A percentile compares a stretch with the other conserved stretches of the same genome.
These are phyloP conservation scores for Coemansia guatemalensis DNA, from an alignment of 192 early-diverging fungal species.

Conservation along the genomic window DNA sequence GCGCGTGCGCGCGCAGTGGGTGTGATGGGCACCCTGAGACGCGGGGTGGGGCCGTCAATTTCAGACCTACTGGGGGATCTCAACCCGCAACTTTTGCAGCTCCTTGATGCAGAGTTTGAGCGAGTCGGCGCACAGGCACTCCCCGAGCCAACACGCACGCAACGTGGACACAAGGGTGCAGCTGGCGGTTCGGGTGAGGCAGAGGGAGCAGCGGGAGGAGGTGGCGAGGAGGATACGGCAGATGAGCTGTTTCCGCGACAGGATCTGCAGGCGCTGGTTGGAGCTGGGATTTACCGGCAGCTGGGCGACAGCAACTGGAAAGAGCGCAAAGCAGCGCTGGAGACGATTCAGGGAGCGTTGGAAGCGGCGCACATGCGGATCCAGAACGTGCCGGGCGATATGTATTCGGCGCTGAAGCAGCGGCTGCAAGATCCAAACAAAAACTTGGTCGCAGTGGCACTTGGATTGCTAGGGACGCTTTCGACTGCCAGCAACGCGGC, in stretches of 20 bases:
- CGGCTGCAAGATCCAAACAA: conserved; percentile 91
- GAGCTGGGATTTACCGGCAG: conserved; percentile 57
- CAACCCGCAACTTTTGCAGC: conserved; percentile 73
- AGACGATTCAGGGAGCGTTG: conserved; percentile 74
- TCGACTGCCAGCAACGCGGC: conserved; percentile 85
- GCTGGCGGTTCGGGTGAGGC: neutral
- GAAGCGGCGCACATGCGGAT: conserved; percentile 78
- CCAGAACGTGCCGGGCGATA: conserved; percentile 70
- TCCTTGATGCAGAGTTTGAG: conserved; percentile 91
- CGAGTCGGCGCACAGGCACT: conserved; percentile 68
- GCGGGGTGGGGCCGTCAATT: conserved; percentile 82
- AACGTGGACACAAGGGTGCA: conserved; percentile 14
- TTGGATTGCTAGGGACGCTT: conserved; percentile 77
- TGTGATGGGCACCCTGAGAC: conserved; percentile 78
- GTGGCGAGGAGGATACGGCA: conserved; percentile 56
- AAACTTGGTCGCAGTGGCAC: conserved; percentile 75
- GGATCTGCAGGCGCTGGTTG: conserved; percentile 70
- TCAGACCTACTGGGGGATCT: conserved; percentile 84
- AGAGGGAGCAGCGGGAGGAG: conserved; percentile 1
- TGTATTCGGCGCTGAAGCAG: conserved; percentile 76
- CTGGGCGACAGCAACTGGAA: conserved; percentile 86
- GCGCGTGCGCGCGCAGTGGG: conserved; percentile 79
- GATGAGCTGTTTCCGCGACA: conserved; percentile 89
- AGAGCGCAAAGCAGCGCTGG: conserved; percentile 86
- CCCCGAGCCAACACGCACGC: conserved; percentile 49